These are phyloP conservation scores for Exutisphaerella laricina DNA, from an alignment of 2,329 filamentous ascomycete species.

Conservation along the genomic window DNA sequence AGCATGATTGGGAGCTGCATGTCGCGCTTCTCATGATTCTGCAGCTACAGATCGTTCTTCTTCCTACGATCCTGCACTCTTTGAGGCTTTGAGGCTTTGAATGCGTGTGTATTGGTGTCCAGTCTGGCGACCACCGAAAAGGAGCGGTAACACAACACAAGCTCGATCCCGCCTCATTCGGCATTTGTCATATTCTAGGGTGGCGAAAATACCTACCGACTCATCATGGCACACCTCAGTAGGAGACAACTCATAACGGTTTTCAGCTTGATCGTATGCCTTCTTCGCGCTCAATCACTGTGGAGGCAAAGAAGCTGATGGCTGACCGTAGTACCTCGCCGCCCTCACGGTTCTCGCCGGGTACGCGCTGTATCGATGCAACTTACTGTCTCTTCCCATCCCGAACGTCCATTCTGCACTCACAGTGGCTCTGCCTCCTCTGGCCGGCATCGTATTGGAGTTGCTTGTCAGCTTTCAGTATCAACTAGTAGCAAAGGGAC, in stretches of 20 bases:
- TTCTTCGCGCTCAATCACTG: neutral
- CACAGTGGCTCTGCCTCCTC: constrained; percentile 38
- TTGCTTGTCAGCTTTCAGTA: constrained; percentile 34
- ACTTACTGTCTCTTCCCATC: constrained; percentile 39
- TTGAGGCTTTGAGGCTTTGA: too few relatives aligned
- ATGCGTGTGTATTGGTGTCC: too few relatives aligned
- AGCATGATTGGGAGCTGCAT: too few relatives aligned
- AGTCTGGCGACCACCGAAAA: too few relatives aligned
- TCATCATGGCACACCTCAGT: constrained; percentile 26
- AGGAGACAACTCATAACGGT: constrained; percentile 37
- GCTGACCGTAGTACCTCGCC: constrained; percentile 36
- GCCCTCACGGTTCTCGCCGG: constrained; percentile 38
- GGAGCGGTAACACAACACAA: too few relatives aligned
- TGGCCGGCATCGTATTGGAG: constrained; percentile 41
- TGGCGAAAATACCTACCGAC: too few relatives aligned
- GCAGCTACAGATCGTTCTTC: too few relatives aligned
- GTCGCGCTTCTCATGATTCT: too few relatives aligned
- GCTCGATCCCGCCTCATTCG: too few relatives aligned
- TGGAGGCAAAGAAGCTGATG: neutral
- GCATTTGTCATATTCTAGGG: too few relatives aligned
- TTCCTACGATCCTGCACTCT: too few relatives aligned
- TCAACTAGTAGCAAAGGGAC: constrained; percentile 24
- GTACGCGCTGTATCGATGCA: constrained; percentile 31
- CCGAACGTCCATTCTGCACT: constrained; percentile 38
- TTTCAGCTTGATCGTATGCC: constrained; percentile 35